Base-by-base conservation (phyloP, 2,329 filamentous ascomycete genomes). In the Xylaria sp. region DNA sequence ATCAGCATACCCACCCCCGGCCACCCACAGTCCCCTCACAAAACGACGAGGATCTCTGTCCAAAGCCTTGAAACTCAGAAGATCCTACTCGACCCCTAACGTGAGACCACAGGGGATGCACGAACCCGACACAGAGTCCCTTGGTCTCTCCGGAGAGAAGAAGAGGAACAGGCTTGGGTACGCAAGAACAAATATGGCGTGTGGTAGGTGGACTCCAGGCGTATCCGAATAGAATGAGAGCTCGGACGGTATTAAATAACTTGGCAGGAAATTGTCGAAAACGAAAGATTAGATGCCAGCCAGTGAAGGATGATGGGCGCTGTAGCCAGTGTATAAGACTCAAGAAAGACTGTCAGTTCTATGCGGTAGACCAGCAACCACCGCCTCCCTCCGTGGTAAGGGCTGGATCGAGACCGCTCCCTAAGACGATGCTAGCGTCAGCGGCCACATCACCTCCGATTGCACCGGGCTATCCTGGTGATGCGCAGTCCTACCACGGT, bases 321-420 rank as follows among this genome's bases (percentile, higher is more conserved):
- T 98, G 95, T 81, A 89, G 91, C 72, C 97, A 97, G 82, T 98
- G 95, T 81, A 97, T 97, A 75, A 90, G 94, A 55, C 83, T 98
- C 77, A 97, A 97, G 80, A 97, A 97, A 77, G 93, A 97, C 72
- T 98, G 95, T 81, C 93, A 91, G 77, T 98, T 97, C 81, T 92
- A 90, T 74, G 93, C 94, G 0, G 94, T 97, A 25, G 94, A 97
- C 72, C 92, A 94, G 77, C 88, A 87, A 30, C 84, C 85, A 10
- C 68, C 78, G 34, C 77, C 81, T 52, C 81, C 86, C 28, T 73
- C 79, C 23, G 80, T 81, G 63, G 80, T 82, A 30, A 45, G 81
- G 81, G 64, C 80, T 82, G 45, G 85, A 57, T 64, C 69, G 48
- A 53, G 65, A 50, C 56, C 65, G 32, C 59, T 60, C 15, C 43